phyloP scores from a whole-genome alignment of 2,329 filamentous ascomycete genomes.

The Emericellopsis atlantica region DNA sequence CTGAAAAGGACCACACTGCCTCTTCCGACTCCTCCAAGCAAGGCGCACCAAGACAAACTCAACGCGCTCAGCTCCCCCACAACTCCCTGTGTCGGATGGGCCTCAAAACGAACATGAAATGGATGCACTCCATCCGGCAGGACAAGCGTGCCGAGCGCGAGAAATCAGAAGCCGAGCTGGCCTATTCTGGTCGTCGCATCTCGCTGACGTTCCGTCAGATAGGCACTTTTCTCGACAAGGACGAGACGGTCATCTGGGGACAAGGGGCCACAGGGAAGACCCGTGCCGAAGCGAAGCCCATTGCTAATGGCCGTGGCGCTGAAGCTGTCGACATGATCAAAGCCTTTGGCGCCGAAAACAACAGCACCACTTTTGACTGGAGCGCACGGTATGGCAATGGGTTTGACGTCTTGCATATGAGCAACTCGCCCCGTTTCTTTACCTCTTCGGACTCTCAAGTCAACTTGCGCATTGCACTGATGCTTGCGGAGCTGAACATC shows the following conservation, averaged over 20 bases:
- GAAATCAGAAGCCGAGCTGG: constrained; percentile 57
- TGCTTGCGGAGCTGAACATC: constrained; percentile 35
- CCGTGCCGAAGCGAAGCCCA: constrained; percentile 40
- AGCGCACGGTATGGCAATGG: constrained; percentile 61
- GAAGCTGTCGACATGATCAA: constrained; percentile 58
- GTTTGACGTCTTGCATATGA: constrained; percentile 70
- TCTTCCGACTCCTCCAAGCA: constrained; percentile 3
- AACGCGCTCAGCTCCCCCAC: constrained; percentile 67
- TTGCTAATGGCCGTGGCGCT: constrained; percentile 56
- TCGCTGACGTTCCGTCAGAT: constrained; percentile 86
- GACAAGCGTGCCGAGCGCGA: constrained; percentile 64
- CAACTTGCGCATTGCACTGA: constrained; percentile 36
- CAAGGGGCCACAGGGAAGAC: constrained; percentile 71
- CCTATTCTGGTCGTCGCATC: constrained; percentile 66
- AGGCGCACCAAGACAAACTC: constrained; percentile 35
- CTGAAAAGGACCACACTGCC: constrained; percentile 23
- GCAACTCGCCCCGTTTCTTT: constrained; percentile 36
- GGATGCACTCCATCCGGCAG: constrained; percentile 84
- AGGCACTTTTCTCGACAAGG: constrained; percentile 64
- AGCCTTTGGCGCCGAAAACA: constrained; percentile 81
- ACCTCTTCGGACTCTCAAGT: constrained; percentile 29
- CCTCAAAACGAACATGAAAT: constrained; percentile 66
- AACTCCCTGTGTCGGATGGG: constrained; percentile 83
- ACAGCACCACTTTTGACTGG: constrained; percentile 62
- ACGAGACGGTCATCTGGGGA: constrained; percentile 69